Percentiles rank a stretch among this genome's conserved stretches.
These are phyloP conservation scores for Lathyrus tuberosus DNA, from an alignment of 306 rosid species.

Conservation along the genomic window DNA sequence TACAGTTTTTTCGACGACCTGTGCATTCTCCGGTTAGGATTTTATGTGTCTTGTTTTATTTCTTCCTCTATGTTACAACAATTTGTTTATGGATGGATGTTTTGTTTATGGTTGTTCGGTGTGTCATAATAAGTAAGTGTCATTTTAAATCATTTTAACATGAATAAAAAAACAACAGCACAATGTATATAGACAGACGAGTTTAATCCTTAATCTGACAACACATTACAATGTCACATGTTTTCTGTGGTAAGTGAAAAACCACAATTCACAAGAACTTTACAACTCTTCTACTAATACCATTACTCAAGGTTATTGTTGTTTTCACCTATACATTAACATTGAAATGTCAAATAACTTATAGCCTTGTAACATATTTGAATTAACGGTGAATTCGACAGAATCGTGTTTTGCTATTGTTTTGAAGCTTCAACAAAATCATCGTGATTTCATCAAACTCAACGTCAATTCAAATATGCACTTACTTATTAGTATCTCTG, in stretches of 20 bases:
- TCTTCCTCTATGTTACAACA: too few relatives aligned
- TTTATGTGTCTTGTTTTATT: too few relatives aligned
- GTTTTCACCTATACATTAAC: too few relatives aligned
- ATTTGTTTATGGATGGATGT: too few relatives aligned
- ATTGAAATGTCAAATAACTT: too few relatives aligned
- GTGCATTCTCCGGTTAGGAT: too few relatives aligned
- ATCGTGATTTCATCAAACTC: background rate
- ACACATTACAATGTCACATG: conserved; percentile 73
- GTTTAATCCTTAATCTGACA: conserved; percentile 43
- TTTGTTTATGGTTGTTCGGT: too few relatives aligned
- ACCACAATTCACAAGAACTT: conserved; percentile 44
- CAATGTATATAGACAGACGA: conserved; percentile 36
- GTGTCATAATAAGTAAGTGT: too few relatives aligned
- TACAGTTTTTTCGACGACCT: too few relatives aligned
- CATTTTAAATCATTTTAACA: too few relatives aligned
- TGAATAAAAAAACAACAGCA: conserved; percentile 29
- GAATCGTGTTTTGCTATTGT: background rate
- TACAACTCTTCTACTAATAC: conserved; percentile 28
- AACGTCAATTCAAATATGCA: background rate
- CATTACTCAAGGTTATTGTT: background rate
- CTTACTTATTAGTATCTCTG: background rate
- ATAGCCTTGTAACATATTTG: conserved; percentile 13
- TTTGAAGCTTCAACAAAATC: background rate
- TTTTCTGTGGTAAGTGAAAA: conserved; percentile 43
- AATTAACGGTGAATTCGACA: background rate